These are phyloP conservation scores for Cenococcum geophilum DNA, from an alignment of 495 filamentous ascomycete species.

Conservation along the genomic window DNA sequence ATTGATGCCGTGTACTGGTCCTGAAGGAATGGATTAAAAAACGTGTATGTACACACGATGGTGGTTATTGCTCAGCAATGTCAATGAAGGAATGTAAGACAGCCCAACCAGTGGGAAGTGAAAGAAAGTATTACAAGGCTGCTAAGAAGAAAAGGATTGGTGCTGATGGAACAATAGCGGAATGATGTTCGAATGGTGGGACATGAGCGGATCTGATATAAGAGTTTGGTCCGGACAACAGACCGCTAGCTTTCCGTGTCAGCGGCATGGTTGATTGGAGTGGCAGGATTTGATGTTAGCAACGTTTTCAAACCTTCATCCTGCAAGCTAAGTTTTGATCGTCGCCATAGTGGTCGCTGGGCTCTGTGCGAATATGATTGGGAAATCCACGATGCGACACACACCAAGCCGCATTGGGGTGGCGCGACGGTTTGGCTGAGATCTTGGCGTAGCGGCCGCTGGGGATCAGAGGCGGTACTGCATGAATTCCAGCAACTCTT, in stretches of 20 bases:
- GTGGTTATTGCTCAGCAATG: constrained; percentile 34
- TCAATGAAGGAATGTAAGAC: constrained; percentile 37
- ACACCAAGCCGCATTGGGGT: constrained; percentile 26
- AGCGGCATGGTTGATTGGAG: constrained; percentile 31
- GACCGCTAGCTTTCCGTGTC: constrained; percentile 18
- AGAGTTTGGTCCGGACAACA: constrained; percentile 16
- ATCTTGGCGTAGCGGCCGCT: constrained; percentile 22
- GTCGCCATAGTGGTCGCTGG: constrained; percentile 25
- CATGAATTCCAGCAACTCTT: constrained; percentile 20
- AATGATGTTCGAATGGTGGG: constrained; percentile 21
- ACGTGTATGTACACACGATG: constrained; percentile 20
- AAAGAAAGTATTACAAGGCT: constrained; percentile 38
- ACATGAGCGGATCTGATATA: constrained; percentile 26
- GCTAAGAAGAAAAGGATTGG: constrained; percentile 30
- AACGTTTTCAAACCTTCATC: constrained; percentile 33
- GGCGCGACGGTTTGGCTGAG: constrained; percentile 17
- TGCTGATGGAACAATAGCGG: constrained; percentile 28
- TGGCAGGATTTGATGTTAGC: constrained; percentile 25
- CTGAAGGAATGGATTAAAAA: constrained; percentile 31
- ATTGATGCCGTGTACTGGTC: constrained; percentile 6
- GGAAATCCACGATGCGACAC: constrained; percentile 26
- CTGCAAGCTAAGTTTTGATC: constrained; percentile 31
- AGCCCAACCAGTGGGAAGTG: constrained; percentile 36
- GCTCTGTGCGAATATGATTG: constrained; percentile 24
- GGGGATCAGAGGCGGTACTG: constrained; percentile 9